Percentiles rank a stretch among this genome's conserved stretches.
Conservation (phyloP, 805 yeast genomes). For the Sungouiella thailandica region DNA sequence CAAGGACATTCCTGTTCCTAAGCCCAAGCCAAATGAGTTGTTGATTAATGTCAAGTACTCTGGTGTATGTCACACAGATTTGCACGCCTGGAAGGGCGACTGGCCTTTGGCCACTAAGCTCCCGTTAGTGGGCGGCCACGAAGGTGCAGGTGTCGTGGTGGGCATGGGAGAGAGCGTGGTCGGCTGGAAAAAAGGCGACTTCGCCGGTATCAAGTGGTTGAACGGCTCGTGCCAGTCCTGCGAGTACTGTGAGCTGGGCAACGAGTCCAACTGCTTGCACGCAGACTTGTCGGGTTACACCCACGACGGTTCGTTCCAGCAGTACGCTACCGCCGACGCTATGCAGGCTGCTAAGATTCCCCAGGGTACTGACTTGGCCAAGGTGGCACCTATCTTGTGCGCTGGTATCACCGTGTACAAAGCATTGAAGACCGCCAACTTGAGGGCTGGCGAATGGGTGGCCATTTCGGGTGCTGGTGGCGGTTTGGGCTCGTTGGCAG, state of each 20-base stretch:
- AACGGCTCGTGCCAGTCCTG: slow-evolving; percentile 8
- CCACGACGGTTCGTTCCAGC: slow-evolving; percentile 11
- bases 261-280: slow-evolving; percentile 7
- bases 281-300: slow-evolving; percentile 11
- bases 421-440: slow-evolving; percentile 9
- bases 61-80: slow-evolving; percentile 12
- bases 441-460: slow-evolving; percentile 9
- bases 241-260: slow-evolving; percentile 7
- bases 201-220: slow-evolving; percentile 11
- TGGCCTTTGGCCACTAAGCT: slow-evolving; percentile 8
- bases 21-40: slow-evolving; percentile 8
- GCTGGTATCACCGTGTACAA: slow-evolving; percentile 12
- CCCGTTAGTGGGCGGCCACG: slow-evolving; percentile 12
- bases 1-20: slow-evolving; percentile 9
- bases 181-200: slow-evolving; percentile 10
- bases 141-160: slow-evolving; percentile 10
- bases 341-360: slow-evolving; percentile 10
- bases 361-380: slow-evolving; percentile 9
- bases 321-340: slow-evolving; percentile 12
- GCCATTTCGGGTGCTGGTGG: slow-evolving; percentile 11
- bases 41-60: slow-evolving; percentile 10
- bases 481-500: slow-evolving; percentile 10
- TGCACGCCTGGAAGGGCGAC: slow-evolving; percentile 12
- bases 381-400: slow-evolving; percentile 8
- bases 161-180: slow-evolving; percentile 7